Evolutionary conservation across 257 asterid genomes (phyloP), one percentile per base, ranked within the genome.

Genomic region (Solanum lycopersicoides): DNA sequence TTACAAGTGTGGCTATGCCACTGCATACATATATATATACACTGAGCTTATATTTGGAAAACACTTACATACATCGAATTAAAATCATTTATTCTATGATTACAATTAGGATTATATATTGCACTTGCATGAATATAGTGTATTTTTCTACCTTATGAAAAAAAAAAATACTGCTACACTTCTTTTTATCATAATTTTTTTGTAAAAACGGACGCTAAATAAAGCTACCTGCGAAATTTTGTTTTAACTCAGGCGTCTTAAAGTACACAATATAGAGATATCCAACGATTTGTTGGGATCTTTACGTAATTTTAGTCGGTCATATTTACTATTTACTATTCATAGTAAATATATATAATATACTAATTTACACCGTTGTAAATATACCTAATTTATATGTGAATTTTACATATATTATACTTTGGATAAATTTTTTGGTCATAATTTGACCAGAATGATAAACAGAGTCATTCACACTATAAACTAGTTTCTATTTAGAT

Each of bases 301-400:
- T 6, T 53, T 53, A 53, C 9, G 2, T 16, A 16, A 53, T 16
- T 4, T 63, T 63, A 63, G 71, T 7, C 3, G 3, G 15, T 23
- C 28, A n/a, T 7, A 10, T 9, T 63, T n/a, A 63, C 0, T n/a
- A 23, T 11, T 63, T 23, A 23, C 71, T 63, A 9, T 23, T 63
- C 0, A 0, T 63, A 63, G 71, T 10, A n/a, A 0, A 63, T 63
- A 60, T 63, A 60, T 23, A 23, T 3, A 3, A 56, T 56, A 56
- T 56, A 20, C 11, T 56, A 56, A 56, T 50, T 50, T 14, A 50
- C 8, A 50, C 0, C 0, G 0, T 50, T 14, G 0, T 15, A 53
- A 15, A 0, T 16, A 0, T 53, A 53, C 16, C 20, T 53, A 53
- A 15, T 16, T 53, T 53, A 53, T 53, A 20, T 5, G 23, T 53